Evolutionary conservation across 345 rosid genomes (phyloP), one percentile per base, ranked within the genome.

Genomic region (Raphanus raphanistrum): DNA sequence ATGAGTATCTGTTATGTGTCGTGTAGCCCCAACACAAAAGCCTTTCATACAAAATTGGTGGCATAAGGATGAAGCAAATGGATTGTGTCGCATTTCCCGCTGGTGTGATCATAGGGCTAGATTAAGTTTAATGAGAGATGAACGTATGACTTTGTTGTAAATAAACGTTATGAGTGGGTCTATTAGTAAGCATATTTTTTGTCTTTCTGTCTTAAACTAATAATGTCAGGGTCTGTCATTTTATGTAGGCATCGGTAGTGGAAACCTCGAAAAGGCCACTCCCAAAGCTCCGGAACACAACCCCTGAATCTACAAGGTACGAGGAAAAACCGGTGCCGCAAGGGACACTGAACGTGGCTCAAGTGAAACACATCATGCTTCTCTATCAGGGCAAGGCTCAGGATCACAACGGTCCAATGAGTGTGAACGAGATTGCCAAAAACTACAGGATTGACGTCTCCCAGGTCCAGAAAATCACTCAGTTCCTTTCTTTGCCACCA

Each of bases 271-370:
- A 80, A 43, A 86, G 96, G 74, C 91, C 97, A 9, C 76, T 95
- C 84, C 98, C 99, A 31, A 92, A 90, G 87, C 86, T 91, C 68
- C 83, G 98, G 60, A 89, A 88, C 72, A 87, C 94, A 41, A 86
- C 66, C 48, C 81, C 87, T 35, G 91, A 85, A 70, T 83, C 94
- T 41, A 75, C 84, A 75, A 84, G 90, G 66, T 82, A 81, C 6
- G 97, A 91, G 76, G 97, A 86, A 60, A 87, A 82, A 55, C 78
- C 84, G 5, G 87, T 71, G 68, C 86, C 94, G 66, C 87, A 88
- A 36, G 94, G 96, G 55, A 92, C 94, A 17, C 75, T 95, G 50
- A 88, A 88, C 38, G 87, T 88, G 63, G 90, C 87, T 28, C 98
- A 93, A 86, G 78, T 93, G 65, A 89, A 89, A 58, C 90, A 87